Evolutionary conservation across 2,329 filamentous ascomycete species (phyloP).

Genomic region (Ascocoryne sarcoides): DNA sequence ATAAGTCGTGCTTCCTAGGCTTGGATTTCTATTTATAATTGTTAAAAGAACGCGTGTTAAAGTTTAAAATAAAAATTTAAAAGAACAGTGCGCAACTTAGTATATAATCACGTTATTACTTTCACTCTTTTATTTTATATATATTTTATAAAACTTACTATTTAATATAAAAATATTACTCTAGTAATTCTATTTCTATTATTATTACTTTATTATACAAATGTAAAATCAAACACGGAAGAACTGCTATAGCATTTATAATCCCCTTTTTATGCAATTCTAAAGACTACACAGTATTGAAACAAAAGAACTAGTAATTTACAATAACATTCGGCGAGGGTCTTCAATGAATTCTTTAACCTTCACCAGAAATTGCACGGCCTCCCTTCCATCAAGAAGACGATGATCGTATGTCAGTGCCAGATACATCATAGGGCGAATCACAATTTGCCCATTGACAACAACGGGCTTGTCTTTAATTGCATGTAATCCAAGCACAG

Average conservation of each 20-base stretch:
- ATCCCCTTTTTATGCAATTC: too few relatives aligned
- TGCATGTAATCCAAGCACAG: constrained; percentile 85
- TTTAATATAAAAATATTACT: not conserved
- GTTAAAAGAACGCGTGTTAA: not conserved
- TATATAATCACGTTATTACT: not conserved
- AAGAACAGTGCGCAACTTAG: not conserved
- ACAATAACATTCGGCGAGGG: constrained; percentile 78
- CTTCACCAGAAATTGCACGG: constrained; percentile 92
- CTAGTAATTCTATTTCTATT: not conserved
- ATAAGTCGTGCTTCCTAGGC: not conserved
- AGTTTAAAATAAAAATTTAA: not conserved
- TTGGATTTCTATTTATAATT: not conserved
- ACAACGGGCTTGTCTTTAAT: constrained; percentile 92
- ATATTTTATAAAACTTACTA: not conserved
- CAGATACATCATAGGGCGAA: constrained; percentile 99
- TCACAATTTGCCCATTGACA: constrained; percentile 88
- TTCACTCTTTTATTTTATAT: too few relatives aligned
- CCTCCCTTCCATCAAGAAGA: constrained; percentile 88
- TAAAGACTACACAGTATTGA: too few relatives aligned
- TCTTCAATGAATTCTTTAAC: constrained; percentile 98
- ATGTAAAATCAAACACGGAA: too few relatives aligned
- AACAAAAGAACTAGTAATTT: too few relatives aligned
- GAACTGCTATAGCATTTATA: too few relatives aligned
- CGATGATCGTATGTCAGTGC: constrained; percentile 97
- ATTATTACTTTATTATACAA: not conserved